These are phyloP conservation scores for Hymenoscyphus occultus DNA, from an alignment of 2,329 filamentous ascomycete genomes.

Conservation along the genomic window DNA sequence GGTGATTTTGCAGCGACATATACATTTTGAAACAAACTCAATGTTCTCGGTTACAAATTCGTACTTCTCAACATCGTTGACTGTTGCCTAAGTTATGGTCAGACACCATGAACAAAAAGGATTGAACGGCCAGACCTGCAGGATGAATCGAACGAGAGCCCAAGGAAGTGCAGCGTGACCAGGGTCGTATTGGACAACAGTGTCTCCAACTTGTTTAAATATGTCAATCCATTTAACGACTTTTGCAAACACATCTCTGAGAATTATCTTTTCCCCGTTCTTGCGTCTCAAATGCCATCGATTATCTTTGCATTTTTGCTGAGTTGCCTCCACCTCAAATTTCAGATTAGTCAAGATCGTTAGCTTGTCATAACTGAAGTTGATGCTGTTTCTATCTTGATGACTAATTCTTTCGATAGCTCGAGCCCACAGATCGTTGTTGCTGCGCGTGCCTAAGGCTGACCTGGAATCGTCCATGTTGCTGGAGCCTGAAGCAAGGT, in stretches of 20 bases:
- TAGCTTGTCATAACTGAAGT: constrained; percentile 1
- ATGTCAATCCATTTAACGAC: background rate
- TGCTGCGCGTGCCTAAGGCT: background rate
- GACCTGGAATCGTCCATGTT: background rate
- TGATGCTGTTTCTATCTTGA: background rate
- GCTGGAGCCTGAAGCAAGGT: background rate
- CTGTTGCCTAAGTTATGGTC: background rate
- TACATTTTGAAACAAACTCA: background rate
- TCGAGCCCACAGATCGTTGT: background rate
- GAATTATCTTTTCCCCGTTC: constrained; percentile 19
- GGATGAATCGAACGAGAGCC: background rate
- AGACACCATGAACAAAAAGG: background rate
- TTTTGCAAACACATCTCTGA: constrained; percentile 4
- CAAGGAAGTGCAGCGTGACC: background rate
- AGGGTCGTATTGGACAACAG: background rate
- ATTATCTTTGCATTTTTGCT: constrained; percentile 6
- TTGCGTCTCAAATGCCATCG: constrained; percentile 3
- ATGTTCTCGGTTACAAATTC: background rate
- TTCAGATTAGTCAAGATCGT: background rate
- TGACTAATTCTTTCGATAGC: background rate
- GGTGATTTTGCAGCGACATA: constrained; percentile 4
- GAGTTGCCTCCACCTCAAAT: background rate
- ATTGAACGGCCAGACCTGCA: background rate
- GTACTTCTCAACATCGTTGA: background rate
- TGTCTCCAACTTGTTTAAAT: background rate